phyloP scores from a whole-genome alignment of 2,329 filamentous ascomycete genomes.

The Tolypocladium inflatum region DNA sequence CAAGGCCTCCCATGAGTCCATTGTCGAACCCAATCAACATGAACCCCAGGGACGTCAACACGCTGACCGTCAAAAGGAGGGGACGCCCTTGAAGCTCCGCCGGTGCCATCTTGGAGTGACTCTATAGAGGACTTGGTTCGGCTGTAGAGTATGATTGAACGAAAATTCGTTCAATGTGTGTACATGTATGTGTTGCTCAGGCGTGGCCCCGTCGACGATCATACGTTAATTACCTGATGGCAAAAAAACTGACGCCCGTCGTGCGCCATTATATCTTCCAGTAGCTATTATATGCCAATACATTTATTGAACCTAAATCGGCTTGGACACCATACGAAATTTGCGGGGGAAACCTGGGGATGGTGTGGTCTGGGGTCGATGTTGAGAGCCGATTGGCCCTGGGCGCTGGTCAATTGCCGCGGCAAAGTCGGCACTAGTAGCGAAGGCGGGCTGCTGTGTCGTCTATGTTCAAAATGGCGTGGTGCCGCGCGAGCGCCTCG shows the following conservation, averaged over 20 bases:
- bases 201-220: background rate
- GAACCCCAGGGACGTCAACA: slow-evolving; percentile 35
- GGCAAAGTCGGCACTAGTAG: too few species aligned
- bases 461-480: background rate
- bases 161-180: background rate
- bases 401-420: background rate
- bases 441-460: too few species aligned
- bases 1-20: slow-evolving; percentile 31
- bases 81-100: slow-evolving; percentile 16
- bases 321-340: background rate
- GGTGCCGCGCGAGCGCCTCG: background rate
- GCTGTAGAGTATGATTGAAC: background rate
- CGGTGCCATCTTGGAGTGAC: background rate
- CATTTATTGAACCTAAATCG: background rate
- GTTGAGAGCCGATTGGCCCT: background rate
- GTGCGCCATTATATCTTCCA: background rate
- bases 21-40: slow-evolving; percentile 39
- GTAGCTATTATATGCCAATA: background rate
- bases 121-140: too few species aligned
- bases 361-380: background rate
- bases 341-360: background rate
- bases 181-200: background rate
- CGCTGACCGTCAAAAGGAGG: slow-evolving; percentile 31
- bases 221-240: background rate
- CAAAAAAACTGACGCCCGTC: background rate